These are phyloP conservation scores for Haematococcus lacustris DNA, from an alignment of 139 green algal species.

Conservation along the genomic window DNA sequence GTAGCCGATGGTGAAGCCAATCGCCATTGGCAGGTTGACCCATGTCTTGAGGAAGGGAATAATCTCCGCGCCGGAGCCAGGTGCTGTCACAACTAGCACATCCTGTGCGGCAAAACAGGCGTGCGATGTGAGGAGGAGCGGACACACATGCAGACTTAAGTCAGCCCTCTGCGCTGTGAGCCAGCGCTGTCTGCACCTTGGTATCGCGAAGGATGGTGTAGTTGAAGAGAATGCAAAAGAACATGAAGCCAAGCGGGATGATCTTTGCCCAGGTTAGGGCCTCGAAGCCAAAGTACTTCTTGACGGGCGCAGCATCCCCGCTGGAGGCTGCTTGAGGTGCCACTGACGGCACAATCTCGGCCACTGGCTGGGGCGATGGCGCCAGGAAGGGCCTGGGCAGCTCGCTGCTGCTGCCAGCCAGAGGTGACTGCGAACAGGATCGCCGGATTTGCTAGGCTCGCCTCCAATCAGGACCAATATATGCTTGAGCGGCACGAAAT, in stretches of 20 bases:
- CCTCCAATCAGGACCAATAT: too few relatives aligned
- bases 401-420: not conserved
- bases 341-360: not conserved
- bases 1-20: slow-evolving; percentile 92
- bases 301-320: slow-evolving; percentile 9
- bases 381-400: not conserved
- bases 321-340: not conserved
- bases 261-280: slow-evolving; percentile 82
- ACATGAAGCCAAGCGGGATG: slow-evolving; percentile 89
- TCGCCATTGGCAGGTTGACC: slow-evolving; percentile 92
- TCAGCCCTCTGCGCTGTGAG: too few relatives aligned
- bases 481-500: too few relatives aligned
- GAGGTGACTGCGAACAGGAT: slow-evolving; percentile 5
- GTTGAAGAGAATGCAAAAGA: slow-evolving; percentile 99
- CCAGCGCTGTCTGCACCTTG: too few relatives aligned
- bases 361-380: not conserved
- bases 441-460: too few relatives aligned
- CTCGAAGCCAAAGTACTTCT: slow-evolving; percentile 53
- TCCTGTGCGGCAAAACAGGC: too few relatives aligned
- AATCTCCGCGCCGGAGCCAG: slow-evolving; percentile 90
- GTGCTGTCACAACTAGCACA: slow-evolving; percentile 95
- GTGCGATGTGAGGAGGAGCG: too few relatives aligned
- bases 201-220: slow-evolving; percentile 99
- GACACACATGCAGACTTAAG: too few relatives aligned
- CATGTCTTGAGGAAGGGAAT: slow-evolving; percentile 99